Base-by-base conservation (phyloP, 202 grass and related monocot species). In the Carex arenaria region DNA sequence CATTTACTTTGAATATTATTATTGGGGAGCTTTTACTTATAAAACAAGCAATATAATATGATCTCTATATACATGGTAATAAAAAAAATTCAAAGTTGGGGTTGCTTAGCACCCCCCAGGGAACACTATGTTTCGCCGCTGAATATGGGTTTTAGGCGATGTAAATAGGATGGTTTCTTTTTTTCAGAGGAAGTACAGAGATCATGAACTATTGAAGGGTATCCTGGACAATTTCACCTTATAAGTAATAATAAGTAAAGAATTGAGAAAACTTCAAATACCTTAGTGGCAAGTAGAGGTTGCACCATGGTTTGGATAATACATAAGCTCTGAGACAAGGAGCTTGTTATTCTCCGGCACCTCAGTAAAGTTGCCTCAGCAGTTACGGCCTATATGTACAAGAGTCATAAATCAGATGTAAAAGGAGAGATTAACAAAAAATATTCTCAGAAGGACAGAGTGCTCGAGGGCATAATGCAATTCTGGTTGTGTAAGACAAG, bases 251-350 rank as follows among this genome's bases (percentile, higher is more conserved):
- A 31, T 30, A 75, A 55, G 23, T 6, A 14, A 75, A 13, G 72
- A 54, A 54, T 32, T 74, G 12, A 62, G 60, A 26, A 49, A 54
- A 55, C 1, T 75, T 26, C 22, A 55, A 61, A 11, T 89, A 98
- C 93, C 93, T 98, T 89, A 85, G 87, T 79, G 71, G 85, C 91
- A 59, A 98, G 82, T 75, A 83, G 22, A 65, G 86, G 77, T 69
- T 89, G 93, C 64, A 98, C 95, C 91, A 98, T 88, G 84, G 88
- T 91, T 79, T 98, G 90, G 88, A 98, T 88, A 68, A 78, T 86
- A 85, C 87, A 95, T 52, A 98, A 86, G 81, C 93, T 95, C 56
- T 89, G 78, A 70, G 73, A 87, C 60, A 98, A 85, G 15, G 88
- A 90, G 79, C 89, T 92, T 66, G 83, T 90, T 78, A 93, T 91